A percentile compares a stretch with the other conserved stretches of the same genome.
phyloP scores from a whole-genome alignment of 2,329 filamentous ascomycete species.

The Emmonsiellopsis sp. region DNA sequence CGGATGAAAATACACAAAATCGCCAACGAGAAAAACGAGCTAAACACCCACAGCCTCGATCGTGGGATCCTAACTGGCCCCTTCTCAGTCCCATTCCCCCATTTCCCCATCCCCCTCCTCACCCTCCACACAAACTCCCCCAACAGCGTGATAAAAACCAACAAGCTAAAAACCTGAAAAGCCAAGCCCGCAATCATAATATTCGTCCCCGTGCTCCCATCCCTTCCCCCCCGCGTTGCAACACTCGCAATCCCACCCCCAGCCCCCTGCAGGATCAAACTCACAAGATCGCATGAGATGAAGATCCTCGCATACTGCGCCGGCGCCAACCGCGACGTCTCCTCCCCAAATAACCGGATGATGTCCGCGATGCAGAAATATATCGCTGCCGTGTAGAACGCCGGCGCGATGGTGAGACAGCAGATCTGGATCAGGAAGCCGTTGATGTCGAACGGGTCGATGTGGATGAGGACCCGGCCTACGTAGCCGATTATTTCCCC shows the following conservation, averaged over 20 bases:
- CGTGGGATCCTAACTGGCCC: conserved; percentile 8
- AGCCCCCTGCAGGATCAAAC: conserved; percentile 32
- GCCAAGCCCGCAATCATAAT: conserved; percentile 32
- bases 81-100: background rate
- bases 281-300: conserved; percentile 34
- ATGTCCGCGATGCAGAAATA: conserved; percentile 51
- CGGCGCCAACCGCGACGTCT: conserved; percentile 32
- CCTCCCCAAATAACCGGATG: conserved; percentile 28
- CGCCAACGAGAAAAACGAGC: conserved; percentile 45
- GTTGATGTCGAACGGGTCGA: conserved; percentile 49
- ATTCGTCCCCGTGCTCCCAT: conserved; percentile 23
- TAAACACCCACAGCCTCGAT: conserved; percentile 44
- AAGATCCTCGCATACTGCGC: conserved; percentile 28
- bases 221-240: conserved; percentile 8
- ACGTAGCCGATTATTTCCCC: conserved; percentile 54
- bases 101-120: background rate
- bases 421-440: conserved; percentile 59
- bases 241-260: conserved; percentile 29
- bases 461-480: conserved; percentile 48
- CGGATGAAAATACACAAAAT: conserved; percentile 57
- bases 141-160: conserved; percentile 21
- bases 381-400: conserved; percentile 54
- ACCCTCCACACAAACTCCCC: conserved; percentile 19
- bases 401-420: conserved; percentile 48
- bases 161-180: conserved; percentile 33